Evolutionary conservation across 1,284 basidiomycete genomes (phyloP), one percentile per base, ranked within the genome.

Genomic region (Agroathelia rolfsii): DNA sequence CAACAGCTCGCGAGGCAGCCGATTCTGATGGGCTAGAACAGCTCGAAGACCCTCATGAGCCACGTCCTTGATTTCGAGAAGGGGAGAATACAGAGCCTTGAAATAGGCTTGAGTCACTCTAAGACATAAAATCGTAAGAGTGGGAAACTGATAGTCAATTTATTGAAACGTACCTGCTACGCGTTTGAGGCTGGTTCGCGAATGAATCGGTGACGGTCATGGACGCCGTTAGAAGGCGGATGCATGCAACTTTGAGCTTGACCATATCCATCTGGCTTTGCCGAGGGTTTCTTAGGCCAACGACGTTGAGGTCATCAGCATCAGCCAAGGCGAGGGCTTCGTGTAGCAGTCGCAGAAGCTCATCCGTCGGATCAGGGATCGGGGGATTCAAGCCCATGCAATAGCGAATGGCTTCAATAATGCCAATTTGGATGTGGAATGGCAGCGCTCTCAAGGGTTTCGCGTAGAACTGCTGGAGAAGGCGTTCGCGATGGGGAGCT

Each of bases 371-470:
- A 47, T 93, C 89, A 1, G 90, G 79, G 21, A 96, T 69, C 1
- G 87, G 84, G 8, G 92, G 89, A 24, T 82, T 74, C 21, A 86
- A 64, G 44, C 75, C 81, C 39, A 94, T 71, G 51, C 88, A 87
- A 54, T 93, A 99, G 12, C 93, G 86, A 40, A 99, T 79, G 8
- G 92, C 92, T 51, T 98, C 95, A 37, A 99, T 93, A 71, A 97
- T 92, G 19, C 93, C 95, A 37, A 98, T 96, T 56, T 99, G 95
- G 55, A 94, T 89, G 10, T 85, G 73, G 52, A 97, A 94, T 2
- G 93, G 92, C 12, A 99, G 69, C 0, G 95, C 95, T 35, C 95
- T 73, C n/a, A 99, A 69, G 12, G 95, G 95, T 53, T 98, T 98
- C 16, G 85, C 87, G 61, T 89, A 98, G 47, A 99, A 94, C 1